Evolutionary conservation across 352 stramenopile species (phyloP), one percentile per base, ranked within the genome.

Genomic region (Globisporangium middletonii): DNA sequence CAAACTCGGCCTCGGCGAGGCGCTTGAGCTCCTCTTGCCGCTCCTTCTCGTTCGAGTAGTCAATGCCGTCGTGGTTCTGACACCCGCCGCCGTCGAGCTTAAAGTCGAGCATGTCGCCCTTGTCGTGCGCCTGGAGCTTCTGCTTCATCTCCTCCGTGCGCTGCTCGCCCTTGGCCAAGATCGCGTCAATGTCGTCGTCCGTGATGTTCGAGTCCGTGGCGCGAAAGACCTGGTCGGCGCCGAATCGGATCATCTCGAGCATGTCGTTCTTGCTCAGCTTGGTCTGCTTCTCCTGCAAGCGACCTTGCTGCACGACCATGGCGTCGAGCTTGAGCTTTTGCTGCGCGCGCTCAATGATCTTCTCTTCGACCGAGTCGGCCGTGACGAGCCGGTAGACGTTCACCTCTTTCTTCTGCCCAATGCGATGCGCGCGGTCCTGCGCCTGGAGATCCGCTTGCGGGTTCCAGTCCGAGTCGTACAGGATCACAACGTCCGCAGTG

Each of bases 401-500:
- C 19, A 99, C 97, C 46, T 92, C 94, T 72, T 99, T 99, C 63
- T 96, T 99, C 68, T 99, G 96, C 11, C 97, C 97, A 59, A 99
- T 99, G 49, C 97, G 88, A 86, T 99, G 96, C 6, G 97, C 97
- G 54, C 97, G 84, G 73, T 98, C 97, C 83, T 94, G 83, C 0
- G 85, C 85, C 68, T 98, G 93, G 38, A 99, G 60, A 77, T 99
- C 96, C 2, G 94, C 92, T 75, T 99, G 96, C 6, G 97, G 97
- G 71, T 99, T 99, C 96, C 96, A 99, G 65, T 99, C 96, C 46
- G 79, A 96, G 69, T 99, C 96, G 67, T 98, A 99, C 19, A 99
- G 67, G 71, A 99, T 98, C 9, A 99, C 97, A 55, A 98, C 90
- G 72, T 99, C 97, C 18, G 97, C 98, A 16, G 96, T 99, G 68